Percentiles rank a stretch among this genome's conserved stretches.
These are phyloP conservation scores for Yamadazyma atmosphaerica DNA, from an alignment of 1,139 yeast species.

Conservation along the genomic window DNA sequence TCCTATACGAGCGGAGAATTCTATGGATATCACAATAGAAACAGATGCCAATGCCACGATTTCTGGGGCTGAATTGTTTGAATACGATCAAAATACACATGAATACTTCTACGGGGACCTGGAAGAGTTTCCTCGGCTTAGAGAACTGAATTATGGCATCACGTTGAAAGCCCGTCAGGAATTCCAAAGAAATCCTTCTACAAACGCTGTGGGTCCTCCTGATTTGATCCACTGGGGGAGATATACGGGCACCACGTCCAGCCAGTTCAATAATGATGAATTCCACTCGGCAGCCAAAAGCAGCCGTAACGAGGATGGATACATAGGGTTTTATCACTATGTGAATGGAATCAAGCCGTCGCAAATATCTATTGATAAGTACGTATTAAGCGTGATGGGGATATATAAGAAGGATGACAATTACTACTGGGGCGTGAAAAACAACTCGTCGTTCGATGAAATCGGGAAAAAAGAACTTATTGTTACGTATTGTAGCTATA, in stretches of 20 bases:
- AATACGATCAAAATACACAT: neutral
- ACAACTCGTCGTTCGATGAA: slow-evolving; percentile 15
- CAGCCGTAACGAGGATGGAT: slow-evolving; percentile 37
- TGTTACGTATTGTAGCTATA: slow-evolving; percentile 51
- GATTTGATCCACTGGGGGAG: slow-evolving; percentile 44
- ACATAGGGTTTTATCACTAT: slow-evolving; percentile 42
- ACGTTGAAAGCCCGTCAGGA: slow-evolving; percentile 10
- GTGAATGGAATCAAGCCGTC: slow-evolving; percentile 35
- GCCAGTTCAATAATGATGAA: slow-evolving; percentile 29
- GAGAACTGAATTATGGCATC: slow-evolving; percentile 15
- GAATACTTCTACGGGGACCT: slow-evolving; percentile 6
- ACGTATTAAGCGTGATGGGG: slow-evolving; percentile 30
- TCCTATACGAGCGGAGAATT: neutral
- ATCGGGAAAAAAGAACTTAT: slow-evolving; percentile 31
- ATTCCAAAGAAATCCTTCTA: slow-evolving; percentile 9
- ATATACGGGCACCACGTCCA: slow-evolving; percentile 33
- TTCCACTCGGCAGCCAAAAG: slow-evolving; percentile 19
- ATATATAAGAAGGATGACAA: slow-evolving; percentile 21
- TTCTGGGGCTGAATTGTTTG: neutral
- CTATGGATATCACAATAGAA: neutral
- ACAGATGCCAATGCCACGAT: neutral
- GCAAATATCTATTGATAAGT: slow-evolving; percentile 28
- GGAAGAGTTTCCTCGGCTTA: slow-evolving; percentile 13
- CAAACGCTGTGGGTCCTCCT: slow-evolving; percentile 31
- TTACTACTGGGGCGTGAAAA: slow-evolving; percentile 15